Evolutionary conservation across 768 basidiomycete species (phyloP), one percentile per base, ranked within the genome.

Genomic region (Podaxis rugospora): DNA sequence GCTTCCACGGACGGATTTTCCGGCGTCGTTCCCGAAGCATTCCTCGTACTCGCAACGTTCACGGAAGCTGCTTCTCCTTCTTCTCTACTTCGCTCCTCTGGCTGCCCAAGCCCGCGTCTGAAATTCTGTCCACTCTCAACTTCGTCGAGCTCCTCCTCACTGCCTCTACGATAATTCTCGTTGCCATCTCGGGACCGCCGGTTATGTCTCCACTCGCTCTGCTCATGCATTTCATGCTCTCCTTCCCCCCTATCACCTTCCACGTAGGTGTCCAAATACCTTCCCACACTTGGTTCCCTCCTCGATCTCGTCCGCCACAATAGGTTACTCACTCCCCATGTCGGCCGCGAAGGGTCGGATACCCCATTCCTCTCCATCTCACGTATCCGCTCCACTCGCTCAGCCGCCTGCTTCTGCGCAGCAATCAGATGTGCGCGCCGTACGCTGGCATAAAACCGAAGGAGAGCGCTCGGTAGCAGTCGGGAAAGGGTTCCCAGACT

Each of bases 401-500:
- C 89, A 5, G 79, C 79, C 2, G 89, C 89, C 65, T 91, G 90
- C 46, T 78, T 75, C n/a, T 84, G 81, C 3, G 87, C 86, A 0
- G 93, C 91, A 1, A 79, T 76, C 35, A 85, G 74, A 70, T 93
- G 90, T 23, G 84, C 91, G n/a, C 81, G 83, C 1, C 89, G 82
- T 13, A 93, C 71, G 1, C 79, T 79, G 3, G 79, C 76, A 66
- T 82, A 90, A 79, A 85, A 86, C 14, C 74, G 76, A 62, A 80
- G 80, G 9, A 86, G 59, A 36, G 80, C 67, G 3, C 58, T 65
- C 1, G 81, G 82, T 1, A 83, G 64, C 27, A 76, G 62, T 0
- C 70, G 66, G n/a, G 77, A 76, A 18, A 78, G 69, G 1, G 73
- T 69, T 37, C 66, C 69, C 39, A 66, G 64, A 14, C 69, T 67